Base-by-base conservation (phyloP, 495 filamentous ascomycete species). In the Symbiotaphrina buchneri region DNA sequence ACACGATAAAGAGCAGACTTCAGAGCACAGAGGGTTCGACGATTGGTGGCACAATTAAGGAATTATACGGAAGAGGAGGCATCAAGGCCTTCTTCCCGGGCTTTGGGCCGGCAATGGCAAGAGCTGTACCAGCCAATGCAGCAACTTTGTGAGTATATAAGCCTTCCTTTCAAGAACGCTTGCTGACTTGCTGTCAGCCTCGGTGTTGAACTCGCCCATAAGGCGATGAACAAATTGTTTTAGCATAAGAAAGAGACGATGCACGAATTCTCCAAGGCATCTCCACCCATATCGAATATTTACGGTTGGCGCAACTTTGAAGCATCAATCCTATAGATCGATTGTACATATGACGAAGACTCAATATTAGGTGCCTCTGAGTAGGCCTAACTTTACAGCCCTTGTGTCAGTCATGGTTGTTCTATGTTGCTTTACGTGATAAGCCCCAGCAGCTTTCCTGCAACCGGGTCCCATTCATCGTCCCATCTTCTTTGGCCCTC, bases 51-150 rank as follows among this genome's bases (percentile, higher is more conserved):
- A 75, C 82, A 2, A 64, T 95, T 26, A 61, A 62, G 39, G 63
- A 79, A 16, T 52, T 99, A 16, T 91, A 91, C 42, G 65, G 52
- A 11, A 68, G 49, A 34, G 84, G 85, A 22, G 87, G 87, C 2
- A 49, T 71, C 43, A 87, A 75, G 62, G 85, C 90, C 0, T 99
- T 99, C 61, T 99, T 99, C 63, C 90, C 87, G 7, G 87, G 87
- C 3, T 76, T 99, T 37, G 87, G 81, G 5, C 87, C 87, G 2
- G 87, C 87, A 4, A 58, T 99, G 44, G 77, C 78, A 10, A 70
- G 87, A 52, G 90, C 87, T 13, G 81, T 95, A 30, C 87, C 87
- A 4, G 87, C 87, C 3, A 99, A 95, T 43, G 90, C 90, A 14
- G 71, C 68, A 34, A 71, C 67, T 32, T 71, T 74, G 53, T 21